These are phyloP conservation scores for Cladosporium phlei DNA, from an alignment of 2,329 filamentous ascomycete species.

Conservation along the genomic window DNA sequence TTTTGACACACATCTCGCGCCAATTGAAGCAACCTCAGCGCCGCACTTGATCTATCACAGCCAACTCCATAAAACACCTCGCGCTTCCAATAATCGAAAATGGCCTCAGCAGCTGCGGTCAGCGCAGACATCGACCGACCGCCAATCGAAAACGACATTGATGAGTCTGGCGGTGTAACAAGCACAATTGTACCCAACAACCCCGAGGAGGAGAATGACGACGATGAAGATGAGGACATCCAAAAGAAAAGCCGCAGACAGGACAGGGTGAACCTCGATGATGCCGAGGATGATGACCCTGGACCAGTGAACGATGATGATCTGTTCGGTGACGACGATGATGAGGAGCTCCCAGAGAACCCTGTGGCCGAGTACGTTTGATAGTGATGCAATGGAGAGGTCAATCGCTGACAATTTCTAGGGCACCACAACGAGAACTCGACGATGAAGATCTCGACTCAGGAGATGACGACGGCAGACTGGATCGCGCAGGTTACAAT, in stretches of 20 bases:
- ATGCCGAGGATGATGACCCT: slow-evolving; percentile 16
- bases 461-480: slow-evolving; percentile 58
- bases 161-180: slow-evolving; percentile 29
- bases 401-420: slow-evolving; percentile 2
- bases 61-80: background rate
- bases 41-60: background rate
- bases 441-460: slow-evolving; percentile 61
- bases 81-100: slow-evolving; percentile 16
- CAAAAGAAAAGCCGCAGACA: slow-evolving; percentile 16
- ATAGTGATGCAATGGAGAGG: background rate
- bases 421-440: slow-evolving; percentile 40
- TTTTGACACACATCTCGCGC: background rate
- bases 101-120: slow-evolving; percentile 35
- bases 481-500: slow-evolving; percentile 54
- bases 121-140: slow-evolving; percentile 28
- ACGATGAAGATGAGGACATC: slow-evolving; percentile 25
- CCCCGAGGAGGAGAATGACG: background rate
- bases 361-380: slow-evolving; percentile 8
- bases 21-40: background rate
- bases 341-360: slow-evolving; percentile 20
- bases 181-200: slow-evolving; percentile 28
- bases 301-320: slow-evolving; percentile 36
- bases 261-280: slow-evolving; percentile 16
- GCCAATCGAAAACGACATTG: slow-evolving; percentile 25
- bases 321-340: slow-evolving; percentile 43